Base-by-base conservation (phyloP, 192 early-diverging fungal species). In the Haplosporangium gracile region DNA sequence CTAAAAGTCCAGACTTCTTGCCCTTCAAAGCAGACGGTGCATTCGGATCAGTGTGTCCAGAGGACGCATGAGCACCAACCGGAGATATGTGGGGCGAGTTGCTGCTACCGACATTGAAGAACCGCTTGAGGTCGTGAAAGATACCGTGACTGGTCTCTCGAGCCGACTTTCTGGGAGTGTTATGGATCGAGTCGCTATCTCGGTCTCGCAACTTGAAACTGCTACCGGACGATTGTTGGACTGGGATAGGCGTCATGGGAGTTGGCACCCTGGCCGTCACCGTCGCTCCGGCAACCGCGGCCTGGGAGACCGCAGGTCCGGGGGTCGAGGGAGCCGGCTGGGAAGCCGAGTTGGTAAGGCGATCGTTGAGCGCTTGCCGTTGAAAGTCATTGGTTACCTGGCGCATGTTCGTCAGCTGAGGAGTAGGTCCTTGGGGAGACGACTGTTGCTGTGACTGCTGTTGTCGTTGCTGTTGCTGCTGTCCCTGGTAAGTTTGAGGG, bases 121-220 rank as follows among this genome's bases (percentile, higher is more conserved):
- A 90, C 36, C 89, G 82, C 75, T 93, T 93, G 24, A 93, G 81
- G 15, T 93, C 90, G 51, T 89, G 87, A 26, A 91, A 90, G 22
- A 91, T 86, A 32, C 84, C 84, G 39, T 86, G 84, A 0, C 79
- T 79, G 1, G 78, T 84, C 47, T 80, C 79, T 32, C 51, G 71
- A 4, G 47, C 80, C 5, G 87, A 63, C 22, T 82, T 80, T 55
- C 70, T 51, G 40, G 26, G 42, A 15, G 60, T 47, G 8, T 57
- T 4, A 34, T 81, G 80, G 0, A 71, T 55, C 24, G 68, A 29
- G 36, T 77, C 80, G 9, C 3, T 47, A 49, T 79, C 78, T n/a
- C 72, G 79, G 15, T 78, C 72, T 6, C 71, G 72, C 36, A 70
- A 63, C 49, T 38, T 73, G 47, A 83, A 38, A 18, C 38, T 57